A percentile compares a stretch with the other conserved stretches of the same genome.
Evolutionary conservation across 345 rosid genomes (phyloP).

Genomic region (Eucalyptus cloeziana): DNA sequence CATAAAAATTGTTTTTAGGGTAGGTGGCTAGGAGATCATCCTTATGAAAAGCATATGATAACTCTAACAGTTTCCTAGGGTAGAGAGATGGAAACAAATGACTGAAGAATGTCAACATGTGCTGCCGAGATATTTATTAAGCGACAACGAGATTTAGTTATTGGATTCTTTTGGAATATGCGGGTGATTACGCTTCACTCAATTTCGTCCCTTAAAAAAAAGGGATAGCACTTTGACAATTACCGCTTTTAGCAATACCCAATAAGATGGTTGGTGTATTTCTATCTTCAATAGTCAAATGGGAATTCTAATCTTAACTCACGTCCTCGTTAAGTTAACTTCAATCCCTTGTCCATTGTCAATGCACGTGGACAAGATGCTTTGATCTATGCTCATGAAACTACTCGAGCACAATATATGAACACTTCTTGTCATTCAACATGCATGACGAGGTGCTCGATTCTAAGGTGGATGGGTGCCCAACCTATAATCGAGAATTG

Average conservation of each 20-base stretch:
- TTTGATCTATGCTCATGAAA: background rate
- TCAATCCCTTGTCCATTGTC: background rate
- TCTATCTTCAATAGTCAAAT: background rate
- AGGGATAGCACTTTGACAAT: background rate
- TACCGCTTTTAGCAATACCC: background rate
- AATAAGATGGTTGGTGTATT: accelerated
- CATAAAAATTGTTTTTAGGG: background rate
- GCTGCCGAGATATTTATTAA: background rate
- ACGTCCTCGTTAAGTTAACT: background rate
- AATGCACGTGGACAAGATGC: background rate
- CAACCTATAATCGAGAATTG: background rate
- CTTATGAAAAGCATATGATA: background rate
- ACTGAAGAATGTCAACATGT: background rate
- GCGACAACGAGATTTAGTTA: background rate
- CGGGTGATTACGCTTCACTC: background rate
- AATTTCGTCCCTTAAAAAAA: accelerated
- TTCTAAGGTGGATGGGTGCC: too few relatives aligned
- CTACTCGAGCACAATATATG: background rate
- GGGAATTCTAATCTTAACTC: background rate
- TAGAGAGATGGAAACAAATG: background rate
- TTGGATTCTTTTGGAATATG: background rate
- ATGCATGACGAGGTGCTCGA: background rate
- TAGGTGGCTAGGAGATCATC: background rate
- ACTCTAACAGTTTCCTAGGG: background rate
- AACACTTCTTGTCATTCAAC: background rate